Evolutionary conservation across 2,329 filamentous ascomycete genomes (phyloP).

Genomic region (Trichophyton mentagrophytes): DNA sequence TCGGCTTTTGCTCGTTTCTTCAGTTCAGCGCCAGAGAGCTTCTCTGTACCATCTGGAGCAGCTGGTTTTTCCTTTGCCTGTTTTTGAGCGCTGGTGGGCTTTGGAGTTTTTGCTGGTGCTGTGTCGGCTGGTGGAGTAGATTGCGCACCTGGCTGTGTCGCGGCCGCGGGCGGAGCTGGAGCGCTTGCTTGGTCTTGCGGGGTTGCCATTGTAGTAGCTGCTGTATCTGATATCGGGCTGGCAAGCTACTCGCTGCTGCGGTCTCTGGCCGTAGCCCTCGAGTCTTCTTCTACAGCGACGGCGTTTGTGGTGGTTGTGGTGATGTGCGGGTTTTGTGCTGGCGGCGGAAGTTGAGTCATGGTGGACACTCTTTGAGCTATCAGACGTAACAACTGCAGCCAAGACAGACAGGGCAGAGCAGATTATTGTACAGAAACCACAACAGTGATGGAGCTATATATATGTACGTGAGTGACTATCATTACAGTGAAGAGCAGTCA

Average conservation of each 20-base stretch:
- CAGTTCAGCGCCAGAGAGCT: constrained; percentile 50
- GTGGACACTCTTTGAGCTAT: not conserved
- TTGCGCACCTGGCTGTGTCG: not conserved
- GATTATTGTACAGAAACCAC: not conserved
- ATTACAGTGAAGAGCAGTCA: not conserved
- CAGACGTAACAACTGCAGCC: not conserved
- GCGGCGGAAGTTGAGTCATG: not conserved
- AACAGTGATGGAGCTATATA: not conserved
- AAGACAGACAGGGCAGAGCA: not conserved
- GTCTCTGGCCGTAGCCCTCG: not conserved
- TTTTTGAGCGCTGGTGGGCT: not conserved
- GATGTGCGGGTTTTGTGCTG: not conserved
- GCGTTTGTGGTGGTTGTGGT: not conserved
- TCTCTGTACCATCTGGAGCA: constrained; percentile 18
- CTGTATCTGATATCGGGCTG: not conserved
- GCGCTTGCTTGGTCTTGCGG: not conserved
- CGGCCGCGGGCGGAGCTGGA: not conserved
- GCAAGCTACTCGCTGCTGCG: not conserved
- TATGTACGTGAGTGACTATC: not conserved
- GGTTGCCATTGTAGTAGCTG: not conserved
- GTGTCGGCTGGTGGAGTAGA: not conserved
- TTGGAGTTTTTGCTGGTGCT: not conserved
- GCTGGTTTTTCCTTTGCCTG: constrained; percentile 5
- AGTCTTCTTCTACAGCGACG: too few species aligned
- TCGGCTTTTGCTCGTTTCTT: constrained; percentile 87